phyloP scores from a whole-genome alignment of 164 flowering plant genomes.

The Paratinospora sagittata region DNA sequence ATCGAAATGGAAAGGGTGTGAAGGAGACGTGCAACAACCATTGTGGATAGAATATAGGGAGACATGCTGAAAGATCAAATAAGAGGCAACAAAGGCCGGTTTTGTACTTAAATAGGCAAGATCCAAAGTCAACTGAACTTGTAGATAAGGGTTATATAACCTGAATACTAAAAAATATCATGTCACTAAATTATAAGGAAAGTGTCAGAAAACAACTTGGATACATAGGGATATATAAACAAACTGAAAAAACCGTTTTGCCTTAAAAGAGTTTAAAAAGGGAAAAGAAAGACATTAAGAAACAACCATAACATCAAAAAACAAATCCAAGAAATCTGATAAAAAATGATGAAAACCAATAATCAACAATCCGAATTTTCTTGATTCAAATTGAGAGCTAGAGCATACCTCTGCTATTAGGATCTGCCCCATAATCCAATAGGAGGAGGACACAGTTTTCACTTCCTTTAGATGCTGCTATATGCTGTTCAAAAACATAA shows the following conservation, averaged over 20 bases:
- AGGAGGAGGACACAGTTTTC: constrained; percentile 67
- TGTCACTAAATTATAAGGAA: not conserved
- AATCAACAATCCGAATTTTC: not conserved
- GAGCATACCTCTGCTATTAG: constrained; percentile 68
- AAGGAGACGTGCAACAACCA: not conserved
- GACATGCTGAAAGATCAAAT: not conserved
- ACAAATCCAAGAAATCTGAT: too few species aligned
- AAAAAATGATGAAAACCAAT: too few species aligned
- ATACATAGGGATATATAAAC: not conserved
- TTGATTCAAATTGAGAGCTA: not conserved
- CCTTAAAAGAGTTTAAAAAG: too few species aligned
- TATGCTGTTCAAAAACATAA: too few species aligned
- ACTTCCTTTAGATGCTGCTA: constrained; percentile 52
- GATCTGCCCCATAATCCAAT: constrained; percentile 78
- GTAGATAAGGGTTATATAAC: not conserved
- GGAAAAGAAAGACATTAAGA: too few species aligned
- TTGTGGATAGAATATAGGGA: not conserved
- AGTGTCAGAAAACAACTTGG: not conserved
- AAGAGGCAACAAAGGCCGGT: not conserved
- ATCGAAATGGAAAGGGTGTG: not conserved
- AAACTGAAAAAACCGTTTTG: too few species aligned
- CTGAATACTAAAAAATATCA: not conserved
- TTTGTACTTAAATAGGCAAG: not conserved
- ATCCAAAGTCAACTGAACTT: not conserved
- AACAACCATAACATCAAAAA: too few species aligned